A percentile compares a stretch with the other conserved stretches of the same genome.
Evolutionary conservation across 2,329 filamentous ascomycete species (phyloP).

Genomic region (Aspergillus carbonarius): DNA sequence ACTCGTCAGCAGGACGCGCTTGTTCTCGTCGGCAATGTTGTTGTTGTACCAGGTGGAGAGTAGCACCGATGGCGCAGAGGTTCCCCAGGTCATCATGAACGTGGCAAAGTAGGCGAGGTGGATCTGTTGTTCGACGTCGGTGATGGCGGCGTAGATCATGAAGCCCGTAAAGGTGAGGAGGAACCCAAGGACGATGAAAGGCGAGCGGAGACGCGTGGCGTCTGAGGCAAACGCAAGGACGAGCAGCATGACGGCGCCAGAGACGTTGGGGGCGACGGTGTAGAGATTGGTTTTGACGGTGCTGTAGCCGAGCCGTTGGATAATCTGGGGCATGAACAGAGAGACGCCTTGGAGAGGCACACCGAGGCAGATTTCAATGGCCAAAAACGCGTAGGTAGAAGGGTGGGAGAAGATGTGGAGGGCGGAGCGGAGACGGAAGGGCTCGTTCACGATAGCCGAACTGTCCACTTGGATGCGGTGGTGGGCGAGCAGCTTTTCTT

Average conservation of each 20-base stretch:
- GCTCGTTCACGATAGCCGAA: conserved; percentile 61
- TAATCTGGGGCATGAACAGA: conserved; percentile 60
- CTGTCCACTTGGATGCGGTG: conserved; percentile 75
- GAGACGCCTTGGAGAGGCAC: conserved; percentile 58
- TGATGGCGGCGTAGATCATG: conserved; percentile 72
- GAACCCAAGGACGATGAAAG: conserved; percentile 73
- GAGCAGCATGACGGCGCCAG: conserved; percentile 69
- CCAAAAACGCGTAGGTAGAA: conserved; percentile 55
- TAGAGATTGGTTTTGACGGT: conserved; percentile 73
- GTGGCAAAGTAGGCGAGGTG: conserved; percentile 71
- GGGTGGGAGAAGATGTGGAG: conserved; percentile 55
- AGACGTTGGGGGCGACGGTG: conserved; percentile 76
- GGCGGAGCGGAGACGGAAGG: conserved; percentile 54
- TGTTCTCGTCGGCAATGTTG: conserved; percentile 75
- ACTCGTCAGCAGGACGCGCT: conserved; percentile 67
- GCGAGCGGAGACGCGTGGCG: conserved; percentile 63
- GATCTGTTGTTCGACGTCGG: conserved; percentile 60
- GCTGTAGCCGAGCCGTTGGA: conserved; percentile 52
- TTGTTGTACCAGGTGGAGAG: conserved; percentile 73
- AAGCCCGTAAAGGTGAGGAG: conserved; percentile 73
- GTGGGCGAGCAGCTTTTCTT: conserved; percentile 67
- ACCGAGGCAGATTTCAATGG: conserved; percentile 60
- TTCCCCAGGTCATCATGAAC: conserved; percentile 84
- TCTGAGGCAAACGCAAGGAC: conserved; percentile 72
- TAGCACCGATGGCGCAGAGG: conserved; percentile 70